phyloP scores from a whole-genome alignment of 1,284 basidiomycete species.

The Tetrapyrgos nigripes region DNA sequence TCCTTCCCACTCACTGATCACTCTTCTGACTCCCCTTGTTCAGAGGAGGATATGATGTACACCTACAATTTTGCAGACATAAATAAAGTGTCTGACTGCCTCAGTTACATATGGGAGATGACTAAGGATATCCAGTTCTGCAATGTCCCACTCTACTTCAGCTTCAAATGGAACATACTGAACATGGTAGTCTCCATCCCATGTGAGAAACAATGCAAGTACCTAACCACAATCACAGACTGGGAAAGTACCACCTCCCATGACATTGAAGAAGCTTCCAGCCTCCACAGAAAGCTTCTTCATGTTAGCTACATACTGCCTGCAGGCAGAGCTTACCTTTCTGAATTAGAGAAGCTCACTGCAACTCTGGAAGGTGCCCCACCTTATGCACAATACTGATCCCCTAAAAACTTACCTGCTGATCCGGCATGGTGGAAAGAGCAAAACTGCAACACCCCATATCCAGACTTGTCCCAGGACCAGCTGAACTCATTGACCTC shows the following conservation, averaged over 20 bases:
- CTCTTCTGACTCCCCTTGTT: not conserved
- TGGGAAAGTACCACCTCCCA: not conserved
- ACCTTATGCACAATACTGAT: no score
- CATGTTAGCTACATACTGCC: not conserved
- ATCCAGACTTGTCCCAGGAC: slow-evolving; percentile 33
- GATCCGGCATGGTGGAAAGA: no score
- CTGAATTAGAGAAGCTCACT: slow-evolving; percentile 34
- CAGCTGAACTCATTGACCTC: slow-evolving; percentile 28
- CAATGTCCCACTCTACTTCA: not conserved
- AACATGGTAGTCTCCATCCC: not conserved
- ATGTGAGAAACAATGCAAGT: not conserved
- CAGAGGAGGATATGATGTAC: not conserved
- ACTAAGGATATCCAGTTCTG: not conserved
- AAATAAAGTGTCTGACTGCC: not conserved
- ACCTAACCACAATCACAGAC: not conserved
- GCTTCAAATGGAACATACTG: not conserved
- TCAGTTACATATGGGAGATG: not conserved
- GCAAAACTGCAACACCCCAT: slow-evolving; percentile 30
- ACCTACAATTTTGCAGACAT: slow-evolving; percentile 1
- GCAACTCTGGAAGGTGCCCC: slow-evolving; percentile 13
- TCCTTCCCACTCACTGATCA: slow-evolving; percentile 16
- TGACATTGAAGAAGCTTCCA: no score
- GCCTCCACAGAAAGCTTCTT: not conserved
- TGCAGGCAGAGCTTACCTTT: slow-evolving; percentile 34
- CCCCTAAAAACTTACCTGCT: no score